Evolutionary conservation across 164 flowering plant genomes (phyloP), one percentile per base, ranked within the genome.

Genomic region (Taxillus chinensis): DNA sequence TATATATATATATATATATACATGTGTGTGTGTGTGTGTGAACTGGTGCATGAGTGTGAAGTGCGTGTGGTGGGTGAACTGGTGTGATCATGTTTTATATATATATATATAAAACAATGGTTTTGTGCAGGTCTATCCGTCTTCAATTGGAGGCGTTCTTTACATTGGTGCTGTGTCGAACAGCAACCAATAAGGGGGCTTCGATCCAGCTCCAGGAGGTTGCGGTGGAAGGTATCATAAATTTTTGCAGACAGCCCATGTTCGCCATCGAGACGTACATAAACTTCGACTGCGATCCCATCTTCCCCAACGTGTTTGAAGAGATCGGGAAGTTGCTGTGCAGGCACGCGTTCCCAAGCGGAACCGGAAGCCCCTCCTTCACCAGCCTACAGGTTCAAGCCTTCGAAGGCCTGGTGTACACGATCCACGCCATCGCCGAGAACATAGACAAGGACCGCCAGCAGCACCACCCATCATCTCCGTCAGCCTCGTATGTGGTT

Each of bases 121-220:
- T 48, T 70, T 64, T 62, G 61, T 67, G 69, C 82, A 91, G 97
- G 73, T 86, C 79, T 12, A 66, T 83, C 11, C 86, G 92, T 62
- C 80, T 87, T 16, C 99, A 93, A 68, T 71, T 93, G 1, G 97
- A 93, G 73, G 89, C 92, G 1, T 93, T 93, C 80, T 93, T 90
- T 75, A 56, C 70, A 27, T 84, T 59, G 61, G 97, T 93, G 48
- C 60, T 84, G 70, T 70, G 86, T 6, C 82, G 76, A 76, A 72
- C 74, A 6, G 80, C 89, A 11, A 63, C 62, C 1, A 41, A 45
- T 3, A 27, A 27, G 27, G 80, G 74, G 16, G 59, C 57, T 65
- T 56, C 78, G 5, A 12, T 64, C 27, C 86, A 75, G 45, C 69
- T 81, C 41, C 90, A 92, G 68, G 99, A 93, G 72, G 91, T 93